Conservation (phyloP, 2,329 filamentous ascomycete genomes). For the Microsporum ferrugineum region DNA sequence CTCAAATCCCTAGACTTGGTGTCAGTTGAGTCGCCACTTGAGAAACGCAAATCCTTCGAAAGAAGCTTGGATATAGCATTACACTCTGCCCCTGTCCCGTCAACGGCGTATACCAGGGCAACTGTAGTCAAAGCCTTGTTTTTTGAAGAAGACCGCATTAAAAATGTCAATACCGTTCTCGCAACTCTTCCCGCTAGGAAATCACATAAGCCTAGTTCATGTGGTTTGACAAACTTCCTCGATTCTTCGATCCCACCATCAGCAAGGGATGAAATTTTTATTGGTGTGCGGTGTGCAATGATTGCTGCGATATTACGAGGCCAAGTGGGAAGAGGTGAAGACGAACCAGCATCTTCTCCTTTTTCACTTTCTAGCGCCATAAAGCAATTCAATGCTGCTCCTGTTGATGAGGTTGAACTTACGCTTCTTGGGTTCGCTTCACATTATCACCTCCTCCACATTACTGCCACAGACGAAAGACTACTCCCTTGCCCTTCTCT, state of each 20-base stretch:
- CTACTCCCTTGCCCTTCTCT: constrained; percentile 20
- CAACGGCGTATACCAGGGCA: constrained; percentile 52
- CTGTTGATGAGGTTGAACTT: constrained; percentile 33
- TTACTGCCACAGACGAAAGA: constrained; percentile 32
- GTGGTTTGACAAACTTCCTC: constrained; percentile 32
- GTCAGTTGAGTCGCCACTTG: constrained; percentile 32
- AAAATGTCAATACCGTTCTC: constrained; percentile 43
- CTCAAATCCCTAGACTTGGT: constrained; percentile 48
- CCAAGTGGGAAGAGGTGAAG: constrained; percentile 23
- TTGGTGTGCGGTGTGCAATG: constrained; percentile 49
- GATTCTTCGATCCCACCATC: constrained; percentile 44
- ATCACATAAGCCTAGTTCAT: constrained; percentile 17
- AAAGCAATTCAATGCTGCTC: constrained; percentile 32
- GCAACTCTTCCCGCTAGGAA: constrained; percentile 38
- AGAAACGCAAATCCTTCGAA: constrained; percentile 34
- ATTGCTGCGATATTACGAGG: constrained; percentile 42
- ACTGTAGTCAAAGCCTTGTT: constrained; percentile 50
- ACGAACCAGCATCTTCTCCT: constrained; percentile 22
- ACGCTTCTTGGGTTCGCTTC: constrained; percentile 33
- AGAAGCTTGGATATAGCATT: constrained; percentile 56
- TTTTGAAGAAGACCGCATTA: constrained; percentile 41
- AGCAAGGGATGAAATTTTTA: constrained; percentile 43
- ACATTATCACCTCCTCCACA: constrained; percentile 32
- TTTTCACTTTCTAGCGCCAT: constrained; percentile 33
- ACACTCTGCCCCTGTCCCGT: constrained; percentile 64